Evolutionary conservation across 257 asterid species (phyloP), one percentile per base, ranked within the genome.

Genomic region (Solanum bukasovii): DNA sequence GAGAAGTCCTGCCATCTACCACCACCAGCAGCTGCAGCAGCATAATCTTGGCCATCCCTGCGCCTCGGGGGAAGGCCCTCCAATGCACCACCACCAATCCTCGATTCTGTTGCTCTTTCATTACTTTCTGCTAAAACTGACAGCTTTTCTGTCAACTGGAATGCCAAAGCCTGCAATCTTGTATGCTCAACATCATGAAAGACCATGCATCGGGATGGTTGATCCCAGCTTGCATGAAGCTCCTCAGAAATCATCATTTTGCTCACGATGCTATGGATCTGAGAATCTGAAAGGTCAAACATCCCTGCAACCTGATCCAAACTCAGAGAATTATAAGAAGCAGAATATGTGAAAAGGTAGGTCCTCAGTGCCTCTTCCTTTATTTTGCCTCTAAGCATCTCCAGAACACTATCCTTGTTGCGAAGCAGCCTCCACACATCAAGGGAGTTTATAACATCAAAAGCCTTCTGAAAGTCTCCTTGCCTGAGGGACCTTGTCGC

Each of bases 291-390:
- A 44, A 97, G 94, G 81, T 93, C 97, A 87, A 97, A 97, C 98
- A 96, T 94, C 90, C 91, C 92, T 33, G 98, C 95, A 23, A 97
- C 89, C 71, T 93, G 96, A 90, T 95, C 98, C 46, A 95, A 94
- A 92, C 98, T 93, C 38, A 96, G 77, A 20, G 98, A 95, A 78
- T 93, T 94, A 21, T 97, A 97, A 3, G 98, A 93, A 9, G 95
- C 88, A 1, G 98, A 92, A 86, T 97, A 97, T 0, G 98, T 96
- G 86, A 97, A 94, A 13, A 96, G 96, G 84, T 95, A 97, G 73
- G 99, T 97, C 88, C 98, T 92, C 86, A 97, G 90, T 44, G 99
- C 98, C 92, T 95, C 99, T 88, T 96, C 98, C 93, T 97, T 96
- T 27, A 97, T 91, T 91, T 96, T 96, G 68, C 91, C 96, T 91